A percentile compares a stretch with the other conserved stretches of the same genome.
phyloP scores from a whole-genome alignment of 768 basidiomycete genomes.

The Candolleomyces efflorescens region DNA sequence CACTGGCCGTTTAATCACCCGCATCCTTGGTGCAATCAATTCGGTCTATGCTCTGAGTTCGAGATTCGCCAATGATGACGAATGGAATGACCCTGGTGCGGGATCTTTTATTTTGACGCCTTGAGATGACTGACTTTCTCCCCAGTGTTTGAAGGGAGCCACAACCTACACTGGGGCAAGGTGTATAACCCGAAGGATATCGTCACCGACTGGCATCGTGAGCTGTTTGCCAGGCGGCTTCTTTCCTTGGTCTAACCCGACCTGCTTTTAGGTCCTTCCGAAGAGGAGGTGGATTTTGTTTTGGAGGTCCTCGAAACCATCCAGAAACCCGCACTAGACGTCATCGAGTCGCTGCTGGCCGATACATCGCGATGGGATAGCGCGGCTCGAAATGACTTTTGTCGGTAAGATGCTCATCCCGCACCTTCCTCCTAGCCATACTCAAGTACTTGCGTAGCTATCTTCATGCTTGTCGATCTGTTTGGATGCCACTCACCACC shows the following conservation, averaged over 20 bases:
- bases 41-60: constrained; percentile 74
- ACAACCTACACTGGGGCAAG: constrained; percentile 75
- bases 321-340: constrained; percentile 60
- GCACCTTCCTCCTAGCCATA: background rate
- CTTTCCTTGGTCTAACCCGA: constrained; percentile 6
- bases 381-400: constrained; percentile 74
- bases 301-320: constrained; percentile 72
- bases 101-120: background rate
- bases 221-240: constrained; percentile 12
- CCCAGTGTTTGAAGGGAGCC: constrained; percentile 58
- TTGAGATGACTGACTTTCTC: constrained; percentile 4
- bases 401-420: constrained; percentile 47
- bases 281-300: constrained; percentile 74
- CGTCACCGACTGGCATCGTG: constrained; percentile 85
- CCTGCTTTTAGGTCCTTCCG: constrained; percentile 45
- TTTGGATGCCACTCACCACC: constrained; percentile 75
- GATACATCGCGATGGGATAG: constrained; percentile 58
- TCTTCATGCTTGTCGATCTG: constrained; percentile 66
- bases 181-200: constrained; percentile 77
- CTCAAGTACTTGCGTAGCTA: constrained; percentile 35
- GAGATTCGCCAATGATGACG: constrained; percentile 76
- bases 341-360: constrained; percentile 60
- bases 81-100: constrained; percentile 76
- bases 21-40: constrained; percentile 70
- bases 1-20: constrained; percentile 71